phyloP scores from a whole-genome alignment of 495 filamentous ascomycete genomes.

The Pseudevernia furfuracea region DNA sequence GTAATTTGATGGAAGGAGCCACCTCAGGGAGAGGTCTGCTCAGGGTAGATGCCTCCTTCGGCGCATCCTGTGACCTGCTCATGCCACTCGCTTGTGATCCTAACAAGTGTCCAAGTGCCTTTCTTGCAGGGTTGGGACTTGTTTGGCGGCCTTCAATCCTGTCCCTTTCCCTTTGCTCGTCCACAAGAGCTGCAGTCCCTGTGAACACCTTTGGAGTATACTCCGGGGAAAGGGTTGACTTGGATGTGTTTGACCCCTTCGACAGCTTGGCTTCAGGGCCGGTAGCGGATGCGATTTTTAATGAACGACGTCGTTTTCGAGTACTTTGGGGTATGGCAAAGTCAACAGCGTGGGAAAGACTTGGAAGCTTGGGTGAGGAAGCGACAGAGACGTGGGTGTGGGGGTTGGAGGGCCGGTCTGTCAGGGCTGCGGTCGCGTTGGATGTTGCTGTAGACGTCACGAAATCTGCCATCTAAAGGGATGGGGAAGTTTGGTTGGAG shows the following conservation, averaged over 20 bases:
- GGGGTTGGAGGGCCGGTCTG: conserved; percentile 1
- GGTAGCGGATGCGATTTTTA: conserved; percentile 13
- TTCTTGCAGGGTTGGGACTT: conserved; percentile 28
- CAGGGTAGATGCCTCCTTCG: conserved; percentile 22
- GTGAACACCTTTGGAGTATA: conserved; percentile 26
- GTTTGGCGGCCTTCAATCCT: conserved; percentile 13
- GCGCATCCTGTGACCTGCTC: conserved; percentile 27
- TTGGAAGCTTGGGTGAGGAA: not conserved
- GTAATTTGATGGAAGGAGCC: conserved; percentile 20
- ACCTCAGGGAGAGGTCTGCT: conserved; percentile 24
- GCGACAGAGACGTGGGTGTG: not conserved
- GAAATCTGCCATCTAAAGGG: conserved; percentile 21
- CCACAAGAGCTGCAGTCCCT: conserved; percentile 26
- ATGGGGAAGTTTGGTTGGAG: not conserved
- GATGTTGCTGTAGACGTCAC: conserved; percentile 5
- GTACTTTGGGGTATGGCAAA: conserved; percentile 11
- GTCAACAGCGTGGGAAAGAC: not conserved
- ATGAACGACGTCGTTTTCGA: conserved; percentile 26
- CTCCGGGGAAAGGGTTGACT: conserved; percentile 17
- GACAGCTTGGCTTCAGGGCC: conserved; percentile 19
- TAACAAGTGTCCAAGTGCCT: conserved; percentile 23
- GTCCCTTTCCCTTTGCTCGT: conserved; percentile 24
- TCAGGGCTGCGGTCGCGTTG: not conserved
- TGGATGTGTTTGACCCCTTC: conserved; percentile 12
- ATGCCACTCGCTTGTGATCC: conserved; percentile 20